phyloP scores from a whole-genome alignment of 805 yeast species.

The Candida jianshihensis region DNA sequence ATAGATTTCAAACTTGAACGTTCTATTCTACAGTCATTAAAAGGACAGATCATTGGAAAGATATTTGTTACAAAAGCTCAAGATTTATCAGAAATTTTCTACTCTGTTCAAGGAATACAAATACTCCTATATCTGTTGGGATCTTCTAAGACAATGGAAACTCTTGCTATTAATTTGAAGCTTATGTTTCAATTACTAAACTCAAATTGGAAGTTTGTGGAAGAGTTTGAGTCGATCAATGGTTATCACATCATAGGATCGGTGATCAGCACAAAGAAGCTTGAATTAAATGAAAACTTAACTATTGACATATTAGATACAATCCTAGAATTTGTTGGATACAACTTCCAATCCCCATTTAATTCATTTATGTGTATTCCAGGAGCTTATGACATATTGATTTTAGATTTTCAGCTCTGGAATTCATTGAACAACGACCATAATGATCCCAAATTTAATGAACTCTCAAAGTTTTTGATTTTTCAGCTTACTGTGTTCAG shows the following conservation, averaged over 20 bases:
- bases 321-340: slow-evolving; percentile 50
- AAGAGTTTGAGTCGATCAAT: slow-evolving; percentile 51
- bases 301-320: slow-evolving; percentile 39
- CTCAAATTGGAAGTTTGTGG: slow-evolving; percentile 42
- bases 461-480: slow-evolving; percentile 44
- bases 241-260: slow-evolving; percentile 58
- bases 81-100: slow-evolving; percentile 15
- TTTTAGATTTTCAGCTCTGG: slow-evolving; percentile 62
- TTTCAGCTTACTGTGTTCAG: slow-evolving; percentile 53
- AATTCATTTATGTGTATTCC: slow-evolving; percentile 54
- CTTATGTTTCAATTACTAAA: slow-evolving; percentile 37
- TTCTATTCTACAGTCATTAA: slow-evolving; percentile 1
- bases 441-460: slow-evolving; percentile 22
- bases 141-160: slow-evolving; percentile 27
- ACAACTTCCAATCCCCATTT: slow-evolving; percentile 39
- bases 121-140: slow-evolving; percentile 42
- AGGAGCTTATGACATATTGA: slow-evolving; percentile 47
- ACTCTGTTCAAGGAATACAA: slow-evolving; percentile 44
- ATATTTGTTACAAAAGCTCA: slow-evolving; percentile 3
- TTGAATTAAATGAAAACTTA: slow-evolving; percentile 21
- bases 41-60: slow-evolving; percentile 7
- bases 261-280: slow-evolving; percentile 39
- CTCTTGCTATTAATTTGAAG: slow-evolving; percentile 29
- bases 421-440: slow-evolving; percentile 20
- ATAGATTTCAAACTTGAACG: slow-evolving; percentile 1